Evolutionary conservation across 192 early-diverging fungal genomes (phyloP), one percentile per base, ranked within the genome.

Genomic region (Paraglomus brasilianum): DNA sequence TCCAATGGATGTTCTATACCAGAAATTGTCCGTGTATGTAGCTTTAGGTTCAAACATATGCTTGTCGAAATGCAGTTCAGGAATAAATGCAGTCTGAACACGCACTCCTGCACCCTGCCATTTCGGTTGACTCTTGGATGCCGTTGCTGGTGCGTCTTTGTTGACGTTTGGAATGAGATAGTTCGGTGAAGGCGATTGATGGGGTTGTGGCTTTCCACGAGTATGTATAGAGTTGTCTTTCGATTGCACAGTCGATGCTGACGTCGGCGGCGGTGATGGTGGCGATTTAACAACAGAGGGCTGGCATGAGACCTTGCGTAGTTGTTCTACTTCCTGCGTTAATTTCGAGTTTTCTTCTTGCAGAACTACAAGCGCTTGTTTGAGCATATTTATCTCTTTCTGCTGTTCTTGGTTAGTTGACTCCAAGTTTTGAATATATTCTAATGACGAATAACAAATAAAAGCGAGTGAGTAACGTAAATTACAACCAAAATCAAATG

Each of bases 331-430:
- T 69, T 69, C 66, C 42, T 56, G 47, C 56, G 52, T 39, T 40
- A 69, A 56, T 44, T 55, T 69, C 45, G 51, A 56, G n/a, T 69
- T 69, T 42, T 69, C 66, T 44, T 69, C 66, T 69, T 69, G 66
- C 15, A 69, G 45, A 15, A 56, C 51, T 30, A 40, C 11, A 21
- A 69, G 48, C 1, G 66, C 66, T 55, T 69, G 66, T 56, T 43
- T 21, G 42, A 69, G 52, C 21, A 69, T n/a, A 69, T 69, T 69
- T 43, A 69, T 69, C 45, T 69, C 66, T 41, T 69, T 53, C 45
- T 69, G 51, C 30, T 69, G 66, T 69, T 69, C 40, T 17, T 69
- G 45, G 22, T 69, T 69, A 8, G 66, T 46, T 22, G 66, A 42
- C 21, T 69, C 66, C 14, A 69, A 43, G 21, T 49, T 69, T 43